Conservation (phyloP, 306 rosid genomes). For the Fragaria vesca region DNA sequence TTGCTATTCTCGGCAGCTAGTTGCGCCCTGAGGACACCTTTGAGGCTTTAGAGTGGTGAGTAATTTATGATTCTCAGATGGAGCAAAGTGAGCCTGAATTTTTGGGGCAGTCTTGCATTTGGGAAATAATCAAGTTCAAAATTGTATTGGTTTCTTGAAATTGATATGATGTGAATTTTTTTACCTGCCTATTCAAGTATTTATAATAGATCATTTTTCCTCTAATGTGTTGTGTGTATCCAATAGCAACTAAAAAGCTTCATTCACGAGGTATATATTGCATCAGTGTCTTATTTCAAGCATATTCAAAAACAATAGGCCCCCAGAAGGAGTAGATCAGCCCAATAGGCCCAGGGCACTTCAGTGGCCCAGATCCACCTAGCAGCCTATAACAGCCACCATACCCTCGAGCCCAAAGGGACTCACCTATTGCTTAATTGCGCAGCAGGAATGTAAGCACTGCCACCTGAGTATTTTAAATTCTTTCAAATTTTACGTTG, state of each 20-base stretch:
- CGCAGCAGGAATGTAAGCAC: no score
- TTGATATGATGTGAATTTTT: slow-evolving; percentile 15
- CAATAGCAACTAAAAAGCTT: neutral
- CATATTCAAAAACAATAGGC: neutral
- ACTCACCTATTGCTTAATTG: no score
- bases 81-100: slow-evolving; percentile 51
- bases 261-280: neutral
- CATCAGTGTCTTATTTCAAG: neutral
- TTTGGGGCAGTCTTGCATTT: slow-evolving; percentile 61
- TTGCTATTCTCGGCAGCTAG: slow-evolving; percentile 20
- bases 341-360: no score
- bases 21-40: slow-evolving; percentile 26
- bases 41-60: slow-evolving; percentile 1
- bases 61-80: slow-evolving; percentile 39
- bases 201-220: neutral
- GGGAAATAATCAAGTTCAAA: slow-evolving; percentile 25
- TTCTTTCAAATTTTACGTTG: no score
- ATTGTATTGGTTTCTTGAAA: slow-evolving; percentile 32
- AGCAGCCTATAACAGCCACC: no score
- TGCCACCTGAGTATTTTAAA: no score
- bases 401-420: no score
- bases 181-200: slow-evolving; percentile 14
- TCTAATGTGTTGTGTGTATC: neutral
- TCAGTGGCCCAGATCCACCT: no score
- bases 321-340: no score